These are phyloP conservation scores for Diaporthe capsici DNA, from an alignment of 2,329 filamentous ascomycete species.

Conservation along the genomic window DNA sequence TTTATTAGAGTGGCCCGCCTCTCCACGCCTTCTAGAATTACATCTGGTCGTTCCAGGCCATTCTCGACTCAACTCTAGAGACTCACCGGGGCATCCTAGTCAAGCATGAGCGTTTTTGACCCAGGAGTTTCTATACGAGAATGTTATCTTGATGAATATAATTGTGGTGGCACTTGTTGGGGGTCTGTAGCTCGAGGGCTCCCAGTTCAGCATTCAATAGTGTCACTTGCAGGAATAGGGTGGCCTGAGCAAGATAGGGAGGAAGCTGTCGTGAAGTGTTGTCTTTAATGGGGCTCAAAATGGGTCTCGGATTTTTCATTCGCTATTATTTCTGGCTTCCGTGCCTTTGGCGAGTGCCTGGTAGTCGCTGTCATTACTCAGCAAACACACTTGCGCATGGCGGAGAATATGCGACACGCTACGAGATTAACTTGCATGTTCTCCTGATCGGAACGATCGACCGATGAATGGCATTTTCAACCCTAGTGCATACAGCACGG, in stretches of 20 bases:
- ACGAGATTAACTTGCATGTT: slow-evolving; percentile 21
- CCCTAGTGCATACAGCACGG: neutral
- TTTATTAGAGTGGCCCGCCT: neutral
- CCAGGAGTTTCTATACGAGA: neutral
- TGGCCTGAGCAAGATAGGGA: neutral
- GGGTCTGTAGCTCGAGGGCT: neutral
- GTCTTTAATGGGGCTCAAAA: neutral
- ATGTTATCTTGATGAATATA: neutral
- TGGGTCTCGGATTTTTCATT: neutral
- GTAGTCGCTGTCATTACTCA: neutral
- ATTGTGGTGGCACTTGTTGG: neutral
- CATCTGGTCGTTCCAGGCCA: neutral
- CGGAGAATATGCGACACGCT: slow-evolving; percentile 13
- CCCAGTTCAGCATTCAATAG: neutral
- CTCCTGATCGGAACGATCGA: slow-evolving; percentile 14
- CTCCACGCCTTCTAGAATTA: neutral
- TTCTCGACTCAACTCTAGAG: neutral
- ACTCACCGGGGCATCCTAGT: neutral
- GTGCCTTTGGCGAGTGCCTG: neutral
- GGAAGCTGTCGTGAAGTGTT: neutral
- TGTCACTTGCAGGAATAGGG: neutral
- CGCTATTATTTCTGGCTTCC: slow-evolving; percentile 14
- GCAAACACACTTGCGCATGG: neutral
- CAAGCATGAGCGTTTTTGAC: neutral
- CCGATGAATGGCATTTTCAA: neutral